Evolutionary conservation across 768 basidiomycete species (phyloP), one percentile per base, ranked within the genome.

Genomic region (Mrakia blollopis): DNA sequence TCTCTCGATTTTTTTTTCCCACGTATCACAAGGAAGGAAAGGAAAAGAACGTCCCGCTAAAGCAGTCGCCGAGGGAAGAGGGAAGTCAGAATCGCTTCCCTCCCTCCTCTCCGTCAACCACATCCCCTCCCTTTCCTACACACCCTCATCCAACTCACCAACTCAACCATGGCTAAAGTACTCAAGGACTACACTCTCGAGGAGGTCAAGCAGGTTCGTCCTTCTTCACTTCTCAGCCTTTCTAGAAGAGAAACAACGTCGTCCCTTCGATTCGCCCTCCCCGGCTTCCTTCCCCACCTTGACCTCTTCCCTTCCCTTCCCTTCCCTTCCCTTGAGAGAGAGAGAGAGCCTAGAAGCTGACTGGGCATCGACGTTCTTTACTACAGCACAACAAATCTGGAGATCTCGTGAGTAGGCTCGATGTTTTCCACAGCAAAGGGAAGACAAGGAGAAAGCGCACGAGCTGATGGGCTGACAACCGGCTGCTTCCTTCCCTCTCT

Each of bases 381-480:
- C 44, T 70, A 14, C 80, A 91, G 89, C 93, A 95, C 84, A 91
- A 91, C 83, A 90, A 87, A 79, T 84, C 86, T 32, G 91, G 89
- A 74, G 93, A 94, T 85, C 86, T 94, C 89, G 79, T 74, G 41
- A 35, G 35, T 52, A 4, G 10, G 39, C 65, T 32, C 30, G 47
- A 39, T 9, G 63, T 16, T 65, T 35, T n/a, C 10, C 0, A 32
- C 14, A 44, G 47, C 50, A 2, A 16, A 67, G 50, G 94, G 82
- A 85, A 90, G 11, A 80, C 91, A 94, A 39, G 94, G 91, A 76
- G 76, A 54, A 63, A 62, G 68, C 74, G 23, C 74, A 76, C 32
- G 32, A n/a, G 52, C 37, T 65, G 25, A 47, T 61, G n/a, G n/a
- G 47, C 39, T 39, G 28, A 52, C 35, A n/a, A n/a, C 28, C 2